phyloP scores from a whole-genome alignment of 2,329 filamentous ascomycete genomes.

The Claviceps sp. region DNA sequence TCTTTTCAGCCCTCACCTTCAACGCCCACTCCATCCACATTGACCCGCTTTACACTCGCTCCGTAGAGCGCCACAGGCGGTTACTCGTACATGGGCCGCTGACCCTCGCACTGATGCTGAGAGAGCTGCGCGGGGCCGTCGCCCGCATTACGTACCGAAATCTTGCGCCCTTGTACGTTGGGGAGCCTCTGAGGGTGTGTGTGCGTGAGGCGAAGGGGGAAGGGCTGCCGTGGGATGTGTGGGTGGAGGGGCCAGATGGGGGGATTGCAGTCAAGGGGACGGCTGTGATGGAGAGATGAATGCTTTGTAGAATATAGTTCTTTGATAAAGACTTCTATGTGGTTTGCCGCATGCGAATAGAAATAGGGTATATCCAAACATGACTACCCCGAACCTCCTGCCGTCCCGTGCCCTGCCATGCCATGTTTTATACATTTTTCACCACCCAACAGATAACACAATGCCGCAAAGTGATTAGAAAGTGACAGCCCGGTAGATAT shows the following conservation, averaged over 20 bases:
- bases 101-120: constrained; percentile 62
- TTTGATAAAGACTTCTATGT: no score
- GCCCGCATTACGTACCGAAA: constrained; percentile 63
- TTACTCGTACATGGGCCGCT: constrained; percentile 82
- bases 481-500: no score
- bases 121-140: constrained; percentile 39
- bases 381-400: no score
- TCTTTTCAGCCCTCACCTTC: constrained; percentile 81
- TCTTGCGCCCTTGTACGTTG: constrained; percentile 64
- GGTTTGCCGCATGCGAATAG: no score
- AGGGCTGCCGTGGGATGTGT: constrained; percentile 40
- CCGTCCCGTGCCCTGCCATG: no score
- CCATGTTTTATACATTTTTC: no score
- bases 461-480: no score
- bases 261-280: constrained; percentile 51
- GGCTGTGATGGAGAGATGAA: constrained; percentile 13
- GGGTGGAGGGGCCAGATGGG: constrained; percentile 49
- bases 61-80: constrained; percentile 60
- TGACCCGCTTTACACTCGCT: constrained; percentile 54
- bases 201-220: constrained; percentile 31
- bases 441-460: no score
- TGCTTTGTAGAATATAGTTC: no score
- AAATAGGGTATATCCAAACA: no score
- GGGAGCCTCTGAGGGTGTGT: constrained; percentile 58
- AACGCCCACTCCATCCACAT: constrained; percentile 90